Base-by-base conservation (phyloP, 495 filamentous ascomycete species). In the Penicillium crystallinum region DNA sequence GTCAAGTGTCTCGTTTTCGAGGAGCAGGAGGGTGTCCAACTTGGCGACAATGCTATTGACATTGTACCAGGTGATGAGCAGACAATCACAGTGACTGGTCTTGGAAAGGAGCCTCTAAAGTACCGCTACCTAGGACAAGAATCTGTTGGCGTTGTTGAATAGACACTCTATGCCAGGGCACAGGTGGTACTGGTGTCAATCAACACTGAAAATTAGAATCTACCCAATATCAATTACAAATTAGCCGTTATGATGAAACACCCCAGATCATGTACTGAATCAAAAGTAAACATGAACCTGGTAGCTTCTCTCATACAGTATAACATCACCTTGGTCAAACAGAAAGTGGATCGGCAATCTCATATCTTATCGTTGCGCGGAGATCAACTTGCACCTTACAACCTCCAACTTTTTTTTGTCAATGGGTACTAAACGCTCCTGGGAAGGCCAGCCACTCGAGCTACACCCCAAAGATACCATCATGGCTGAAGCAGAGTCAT, bases 401-500 rank as follows among this genome's bases (percentile, higher is more conserved):
- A 44, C 50, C 40, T 51, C 36, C 35, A 52, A 35, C 48, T 48
- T 35, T 49, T n/a, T 43, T 48, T 39, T 19, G 25, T 42, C 40
- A 27, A 63, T 66, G 63, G 79, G 77, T 42, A 70, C 77, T 36
- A 86, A 86, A 70, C 73, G 82, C 59, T 78, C 83, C 62, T 72
- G 80, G 65, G 77, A 81, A 55, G 83, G 83, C 30, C 77, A 82
- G 49, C 69, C 75, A 21, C 74, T 78, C 27, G 46, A 46, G 15
- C 56, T 65, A 53, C 58, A 56, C 55, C 7, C 42, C 6, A 55
- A 63, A 29, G 63, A 66, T 46, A 57, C 37, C 52, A 59, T 30
- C 56, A 70, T 59, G 58, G 59, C 51, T 31, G 66, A 41, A 55
- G 57, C 30, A 59, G 56, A 63, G 5, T 53, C 34, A 48, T 17